Conservation (phyloP, 148 eudicot species). For the Rhododendron kiyosumense region DNA sequence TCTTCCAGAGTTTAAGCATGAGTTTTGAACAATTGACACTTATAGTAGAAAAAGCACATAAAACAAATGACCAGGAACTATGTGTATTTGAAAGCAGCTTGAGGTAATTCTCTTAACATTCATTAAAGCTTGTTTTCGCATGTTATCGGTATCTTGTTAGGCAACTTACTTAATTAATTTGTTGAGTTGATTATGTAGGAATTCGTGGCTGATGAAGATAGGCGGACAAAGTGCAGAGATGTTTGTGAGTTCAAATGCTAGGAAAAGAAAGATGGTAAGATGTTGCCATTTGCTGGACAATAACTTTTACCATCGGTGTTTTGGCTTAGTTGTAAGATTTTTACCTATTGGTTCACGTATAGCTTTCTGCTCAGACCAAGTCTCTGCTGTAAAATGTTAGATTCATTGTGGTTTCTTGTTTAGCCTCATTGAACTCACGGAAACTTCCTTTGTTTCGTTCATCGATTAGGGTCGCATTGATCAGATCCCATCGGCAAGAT, state of each 20-base stretch:
- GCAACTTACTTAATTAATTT: not conserved
- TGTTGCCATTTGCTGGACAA: not conserved
- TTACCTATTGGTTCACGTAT: not conserved
- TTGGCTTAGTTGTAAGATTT: not conserved
- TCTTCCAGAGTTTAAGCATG: conserved; percentile 17
- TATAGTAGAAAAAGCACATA: conserved; percentile 20
- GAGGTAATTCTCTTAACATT: too few species aligned
- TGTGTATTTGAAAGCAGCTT: conserved; percentile 15
- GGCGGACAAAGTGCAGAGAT: conserved; percentile 19
- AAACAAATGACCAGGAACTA: conserved; percentile 17
- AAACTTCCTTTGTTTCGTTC: not conserved
- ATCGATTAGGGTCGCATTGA: not conserved
- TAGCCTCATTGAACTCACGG: not conserved
- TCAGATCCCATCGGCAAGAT: not conserved
- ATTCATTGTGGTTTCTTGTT: not conserved
- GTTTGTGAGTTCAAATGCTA: conserved; percentile 23
- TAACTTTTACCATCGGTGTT: not conserved
- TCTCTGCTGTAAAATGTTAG: not conserved
- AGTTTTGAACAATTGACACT: conserved; percentile 9
- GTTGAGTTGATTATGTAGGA: conserved; percentile 10
- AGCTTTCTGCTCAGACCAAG: not conserved
- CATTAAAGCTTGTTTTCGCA: not conserved
- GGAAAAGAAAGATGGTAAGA: conserved; percentile 22
- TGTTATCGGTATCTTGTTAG: not conserved
- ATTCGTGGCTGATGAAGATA: conserved; percentile 15